Evolutionary conservation across 768 basidiomycete genomes (phyloP).

Genomic region (Hebeloma cylindrosporum): DNA sequence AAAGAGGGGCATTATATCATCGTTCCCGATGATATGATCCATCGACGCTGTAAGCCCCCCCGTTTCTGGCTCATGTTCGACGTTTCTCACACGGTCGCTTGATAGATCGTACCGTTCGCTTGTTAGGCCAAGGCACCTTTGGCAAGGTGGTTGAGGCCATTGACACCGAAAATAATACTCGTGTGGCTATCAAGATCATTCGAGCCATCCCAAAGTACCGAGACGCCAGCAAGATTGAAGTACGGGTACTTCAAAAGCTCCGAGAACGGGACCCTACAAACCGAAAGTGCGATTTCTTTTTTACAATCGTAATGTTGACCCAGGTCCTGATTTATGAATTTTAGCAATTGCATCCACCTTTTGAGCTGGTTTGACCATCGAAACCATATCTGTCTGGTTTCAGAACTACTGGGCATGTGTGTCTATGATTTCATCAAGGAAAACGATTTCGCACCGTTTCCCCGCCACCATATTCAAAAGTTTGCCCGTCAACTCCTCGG

Average conservation of each 20-base stretch:
- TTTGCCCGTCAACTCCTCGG: constrained; percentile 91
- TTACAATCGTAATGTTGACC: constrained; percentile 13
- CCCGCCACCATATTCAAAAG: constrained; percentile 92
- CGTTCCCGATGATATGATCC: constrained; percentile 85
- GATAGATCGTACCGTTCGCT: constrained; percentile 87
- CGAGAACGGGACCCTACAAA: constrained; percentile 88
- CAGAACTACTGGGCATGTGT: constrained; percentile 94
- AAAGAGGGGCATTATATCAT: constrained; percentile 99
- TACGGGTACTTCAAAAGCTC: constrained; percentile 90
- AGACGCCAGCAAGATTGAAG: constrained; percentile 97
- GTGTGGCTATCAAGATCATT: constrained; percentile 98
- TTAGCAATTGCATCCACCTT: constrained; percentile 96
- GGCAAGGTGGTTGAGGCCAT: constrained; percentile 97
- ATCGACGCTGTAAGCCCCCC: constrained; percentile 68
- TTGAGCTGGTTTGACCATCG: constrained; percentile 94
- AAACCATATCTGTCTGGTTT: constrained; percentile 97
- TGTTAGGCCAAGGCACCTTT: constrained; percentile 97
- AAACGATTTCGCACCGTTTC: constrained; percentile 95
- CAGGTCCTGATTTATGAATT: constrained; percentile 21
- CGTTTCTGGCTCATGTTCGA: constrained; percentile 7
- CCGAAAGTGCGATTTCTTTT: constrained; percentile 64
- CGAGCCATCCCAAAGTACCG: constrained; percentile 98
- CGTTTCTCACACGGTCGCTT: constrained; percentile 18
- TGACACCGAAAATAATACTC: constrained; percentile 69
- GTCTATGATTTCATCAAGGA: constrained; percentile 99